These are phyloP conservation scores for Pisolithus albus DNA, from an alignment of 768 basidiomycete species.

Conservation along the genomic window DNA sequence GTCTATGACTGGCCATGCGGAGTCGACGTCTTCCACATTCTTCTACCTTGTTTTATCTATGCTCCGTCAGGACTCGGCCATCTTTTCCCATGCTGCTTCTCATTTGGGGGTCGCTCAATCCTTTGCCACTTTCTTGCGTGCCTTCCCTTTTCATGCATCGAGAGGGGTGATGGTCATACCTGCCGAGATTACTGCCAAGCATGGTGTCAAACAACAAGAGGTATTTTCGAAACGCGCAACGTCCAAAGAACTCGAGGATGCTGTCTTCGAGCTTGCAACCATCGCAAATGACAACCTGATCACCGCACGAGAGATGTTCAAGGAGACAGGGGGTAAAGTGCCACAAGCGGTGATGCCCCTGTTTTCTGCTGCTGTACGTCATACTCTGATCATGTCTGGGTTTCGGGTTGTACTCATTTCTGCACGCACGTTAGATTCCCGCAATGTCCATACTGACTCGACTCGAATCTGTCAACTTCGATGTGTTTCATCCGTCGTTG, in stretches of 20 bases:
- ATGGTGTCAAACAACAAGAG: conserved; percentile 74
- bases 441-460: conserved; percentile 54
- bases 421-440: conserved; percentile 46
- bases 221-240: conserved; percentile 52
- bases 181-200: conserved; percentile 72
- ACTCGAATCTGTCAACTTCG: conserved; percentile 64
- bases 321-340: conserved; percentile 45
- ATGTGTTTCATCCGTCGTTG: conserved; percentile 59
- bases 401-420: conserved; percentile 2
- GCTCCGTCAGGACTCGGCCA: conserved; percentile 47
- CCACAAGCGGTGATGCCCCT: conserved; percentile 59
- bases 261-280: conserved; percentile 78
- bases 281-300: conserved; percentile 73
- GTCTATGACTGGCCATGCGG: conserved; percentile 64
- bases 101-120: conserved; percentile 76
- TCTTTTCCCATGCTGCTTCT: conserved; percentile 69
- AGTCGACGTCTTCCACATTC: conserved; percentile 73
- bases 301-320: conserved; percentile 67
- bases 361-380: conserved; percentile 64
- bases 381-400: conserved; percentile 4
- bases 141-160: conserved; percentile 69
- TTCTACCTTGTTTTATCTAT: conserved; percentile 72
- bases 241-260: conserved; percentile 62
- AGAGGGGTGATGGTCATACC: conserved; percentile 71
- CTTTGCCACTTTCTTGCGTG: conserved; percentile 64